Conservation (phyloP, 202 grass and related monocot species). For the Brachypodium distachyon region DNA sequence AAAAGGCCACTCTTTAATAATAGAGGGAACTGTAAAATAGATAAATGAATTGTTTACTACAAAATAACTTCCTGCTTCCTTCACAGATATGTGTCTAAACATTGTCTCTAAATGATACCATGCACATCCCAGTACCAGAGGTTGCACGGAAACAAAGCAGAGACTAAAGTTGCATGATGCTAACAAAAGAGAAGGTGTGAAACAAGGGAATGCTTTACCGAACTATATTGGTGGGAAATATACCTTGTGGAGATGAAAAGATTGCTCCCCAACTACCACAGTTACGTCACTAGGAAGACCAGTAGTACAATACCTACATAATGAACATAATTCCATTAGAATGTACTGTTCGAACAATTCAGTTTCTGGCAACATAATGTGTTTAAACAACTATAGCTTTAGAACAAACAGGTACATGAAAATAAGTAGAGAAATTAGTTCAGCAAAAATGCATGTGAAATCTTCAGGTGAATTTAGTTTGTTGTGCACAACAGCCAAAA, state of each 20-base stretch:
- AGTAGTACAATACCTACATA: constrained; percentile 66
- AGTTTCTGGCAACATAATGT: not conserved
- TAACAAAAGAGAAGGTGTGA: not conserved
- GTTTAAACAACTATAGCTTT: not conserved
- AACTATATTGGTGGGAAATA: not conserved
- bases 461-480: not conserved
- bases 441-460: constrained; percentile 11
- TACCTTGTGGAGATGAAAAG: constrained; percentile 95
- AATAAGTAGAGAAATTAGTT: not conserved
- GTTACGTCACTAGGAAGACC: constrained; percentile 84
- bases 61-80: not conserved
- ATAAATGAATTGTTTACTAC: not conserved
- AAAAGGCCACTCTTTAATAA: constrained; percentile 82
- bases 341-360: not conserved
- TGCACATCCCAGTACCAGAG: not conserved
- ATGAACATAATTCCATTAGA: constrained; percentile 11
- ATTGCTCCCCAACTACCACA: constrained; percentile 45
- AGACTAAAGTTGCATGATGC: not conserved
- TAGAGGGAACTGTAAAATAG: constrained; percentile 70
- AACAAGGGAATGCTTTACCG: not conserved
- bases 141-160: constrained; percentile 5
- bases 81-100: not conserved
- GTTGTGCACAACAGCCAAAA: not conserved
- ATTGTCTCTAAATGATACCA: not conserved
- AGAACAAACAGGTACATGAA: constrained; percentile 1